phyloP scores from a whole-genome alignment of 2,329 filamentous ascomycete genomes.

The Fusarium coicis region DNA sequence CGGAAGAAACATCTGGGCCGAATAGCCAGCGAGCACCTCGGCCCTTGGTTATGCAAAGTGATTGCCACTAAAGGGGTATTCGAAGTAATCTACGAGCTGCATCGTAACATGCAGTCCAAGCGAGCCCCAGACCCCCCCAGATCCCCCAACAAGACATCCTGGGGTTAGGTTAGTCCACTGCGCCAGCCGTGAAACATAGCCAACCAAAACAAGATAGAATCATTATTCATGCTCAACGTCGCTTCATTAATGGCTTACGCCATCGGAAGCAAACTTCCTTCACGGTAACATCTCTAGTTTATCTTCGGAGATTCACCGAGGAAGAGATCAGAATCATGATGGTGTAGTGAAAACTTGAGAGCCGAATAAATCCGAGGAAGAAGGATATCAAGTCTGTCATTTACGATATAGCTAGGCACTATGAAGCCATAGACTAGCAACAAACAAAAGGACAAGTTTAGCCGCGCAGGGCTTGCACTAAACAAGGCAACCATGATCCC shows the following conservation, averaged over 20 bases:
- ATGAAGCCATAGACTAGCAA: not conserved
- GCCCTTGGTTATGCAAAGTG: not conserved
- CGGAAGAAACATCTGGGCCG: not conserved
- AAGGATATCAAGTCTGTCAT: not conserved
- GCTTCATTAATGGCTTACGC: not conserved
- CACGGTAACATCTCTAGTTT: not conserved
- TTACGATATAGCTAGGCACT: not conserved
- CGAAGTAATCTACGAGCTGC: not conserved
- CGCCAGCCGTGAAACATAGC: not conserved
- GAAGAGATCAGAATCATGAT: not conserved
- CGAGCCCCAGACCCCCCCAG: not conserved
- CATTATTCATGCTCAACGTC: not conserved
- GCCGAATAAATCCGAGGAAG: not conserved
- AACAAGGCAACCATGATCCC: constrained; percentile 1
- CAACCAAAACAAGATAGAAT: not conserved
- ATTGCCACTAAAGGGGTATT: not conserved
- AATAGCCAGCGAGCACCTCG: not conserved
- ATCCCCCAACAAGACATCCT: not conserved
- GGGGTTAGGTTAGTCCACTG: not conserved
- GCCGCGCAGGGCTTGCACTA: constrained; percentile 16
- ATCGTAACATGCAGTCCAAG: not conserved
- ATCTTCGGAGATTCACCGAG: constrained; percentile 33
- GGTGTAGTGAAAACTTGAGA: not conserved
- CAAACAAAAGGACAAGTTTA: constrained; percentile 12
- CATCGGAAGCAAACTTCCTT: not conserved